Conservation (phyloP, 192 early-diverging fungal genomes). For the Coemansia sp. region DNA sequence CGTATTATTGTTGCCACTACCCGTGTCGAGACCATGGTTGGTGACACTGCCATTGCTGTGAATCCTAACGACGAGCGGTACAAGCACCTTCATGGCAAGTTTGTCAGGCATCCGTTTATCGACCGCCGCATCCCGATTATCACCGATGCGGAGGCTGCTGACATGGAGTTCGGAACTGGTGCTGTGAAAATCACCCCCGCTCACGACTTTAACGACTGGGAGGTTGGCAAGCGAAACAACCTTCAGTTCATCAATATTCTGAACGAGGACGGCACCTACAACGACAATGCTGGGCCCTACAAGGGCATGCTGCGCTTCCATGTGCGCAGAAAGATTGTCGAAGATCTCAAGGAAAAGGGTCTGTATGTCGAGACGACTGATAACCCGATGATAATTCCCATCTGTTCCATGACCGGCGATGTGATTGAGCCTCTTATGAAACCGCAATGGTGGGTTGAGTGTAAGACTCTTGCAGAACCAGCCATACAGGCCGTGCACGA, state of each 20-base stretch:
- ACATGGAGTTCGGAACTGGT: conserved; percentile 94
- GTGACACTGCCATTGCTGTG: conserved; percentile 95
- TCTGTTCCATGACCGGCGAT: conserved; percentile 87
- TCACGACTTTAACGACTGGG: conserved; percentile 97
- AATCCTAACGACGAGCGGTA: conserved; percentile 93
- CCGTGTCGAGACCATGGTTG: conserved; percentile 99
- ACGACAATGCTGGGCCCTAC: conserved; percentile 88
- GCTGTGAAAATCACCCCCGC: conserved; percentile 99
- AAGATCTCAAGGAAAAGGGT: conserved; percentile 85
- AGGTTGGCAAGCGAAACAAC: conserved; percentile 91
- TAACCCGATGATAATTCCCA: conserved; percentile 93
- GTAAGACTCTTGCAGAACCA: conserved; percentile 80
- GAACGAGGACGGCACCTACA: conserved; percentile 94
- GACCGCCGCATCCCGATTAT: conserved; percentile 89
- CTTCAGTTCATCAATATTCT: conserved; percentile 96
- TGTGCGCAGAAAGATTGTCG: conserved; percentile 83
- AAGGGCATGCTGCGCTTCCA: conserved; percentile 91
- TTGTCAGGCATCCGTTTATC: conserved; percentile 90
- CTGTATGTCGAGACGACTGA: conserved; percentile 82
- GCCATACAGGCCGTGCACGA: conserved; percentile 80
- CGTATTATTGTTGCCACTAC: conserved; percentile 95
- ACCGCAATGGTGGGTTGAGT: conserved; percentile 99
- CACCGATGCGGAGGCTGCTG: conserved; percentile 80
- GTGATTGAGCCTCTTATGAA: conserved; percentile 97
- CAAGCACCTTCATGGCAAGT: conserved; percentile 93